Percentiles rank a stretch among this genome's conserved stretches.
These are phyloP conservation scores for Cytospora piceicola DNA, from an alignment of 2,329 filamentous ascomycete genomes.

Conservation along the genomic window DNA sequence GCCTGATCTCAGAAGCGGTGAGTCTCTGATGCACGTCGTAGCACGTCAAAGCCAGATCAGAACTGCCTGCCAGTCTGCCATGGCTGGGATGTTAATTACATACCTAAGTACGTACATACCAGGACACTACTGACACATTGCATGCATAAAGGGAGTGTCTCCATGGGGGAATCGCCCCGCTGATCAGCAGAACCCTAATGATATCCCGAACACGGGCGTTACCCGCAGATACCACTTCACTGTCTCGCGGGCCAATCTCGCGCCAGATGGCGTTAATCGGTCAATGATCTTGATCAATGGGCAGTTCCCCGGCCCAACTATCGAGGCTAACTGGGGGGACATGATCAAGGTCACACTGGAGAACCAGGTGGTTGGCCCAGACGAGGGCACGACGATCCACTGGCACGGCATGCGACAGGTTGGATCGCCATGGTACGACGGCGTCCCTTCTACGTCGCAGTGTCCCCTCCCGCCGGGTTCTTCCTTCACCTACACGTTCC, in stretches of 20 bases:
- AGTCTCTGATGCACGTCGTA: no score
- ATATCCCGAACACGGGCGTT: slow-evolving; percentile 42
- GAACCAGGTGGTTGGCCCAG: slow-evolving; percentile 40
- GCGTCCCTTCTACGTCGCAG: slow-evolving; percentile 43
- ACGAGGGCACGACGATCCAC: slow-evolving; percentile 45
- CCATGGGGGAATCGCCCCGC: no score
- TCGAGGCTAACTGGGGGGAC: slow-evolving; percentile 23
- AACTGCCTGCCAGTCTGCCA: no score
- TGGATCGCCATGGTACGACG: slow-evolving; percentile 33
- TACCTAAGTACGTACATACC: no score
- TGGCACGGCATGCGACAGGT: slow-evolving; percentile 46
- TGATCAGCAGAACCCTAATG: no score
- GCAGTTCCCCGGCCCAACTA: slow-evolving; percentile 52
- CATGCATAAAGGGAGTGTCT: no score
- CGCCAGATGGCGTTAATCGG: slow-evolving; percentile 41
- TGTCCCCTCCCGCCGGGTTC: slow-evolving; percentile 55
- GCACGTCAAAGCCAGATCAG: no score
- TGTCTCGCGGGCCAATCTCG: slow-evolving; percentile 34
- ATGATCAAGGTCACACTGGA: slow-evolving; percentile 35
- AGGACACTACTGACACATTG: no score
- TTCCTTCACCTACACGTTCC: slow-evolving; percentile 60
- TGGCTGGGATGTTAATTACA: no score
- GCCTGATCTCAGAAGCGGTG: no score
- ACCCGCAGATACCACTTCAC: slow-evolving; percentile 42
- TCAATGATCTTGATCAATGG: slow-evolving; percentile 47